Evolutionary conservation across 2,329 filamentous ascomycete species (phyloP), one percentile per base, ranked within the genome.

Genomic region (Ilyonectria mors-panacis): DNA sequence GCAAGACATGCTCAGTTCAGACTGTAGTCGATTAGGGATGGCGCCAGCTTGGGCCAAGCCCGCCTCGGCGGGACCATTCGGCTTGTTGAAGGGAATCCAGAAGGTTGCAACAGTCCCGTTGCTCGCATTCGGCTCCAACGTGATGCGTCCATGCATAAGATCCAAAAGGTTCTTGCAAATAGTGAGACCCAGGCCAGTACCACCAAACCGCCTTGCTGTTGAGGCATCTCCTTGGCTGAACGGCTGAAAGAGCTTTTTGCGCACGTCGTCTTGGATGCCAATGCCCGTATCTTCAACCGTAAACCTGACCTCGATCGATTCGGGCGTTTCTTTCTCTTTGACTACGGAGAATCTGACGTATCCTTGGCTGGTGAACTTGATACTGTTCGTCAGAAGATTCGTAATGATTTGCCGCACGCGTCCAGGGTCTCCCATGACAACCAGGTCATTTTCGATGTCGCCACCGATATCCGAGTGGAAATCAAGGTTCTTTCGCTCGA

Each of bases 381-480:
- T 92, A 68, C 89, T 91, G 77, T 94, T 94, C 2, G 92, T 94
- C 21, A 95, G 82, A 2, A 95, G 82, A 74, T 95, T 95, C 2
- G 91, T 94, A 44, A 95, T 87, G 67, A 97, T 95, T 75, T 97
- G 94, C 54, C 94, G 89, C 35, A 97, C 85, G 39, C 94, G 88
- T 12, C 94, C 93, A 9, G 94, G 94, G 75, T 97, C 94, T 15
- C 95, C 94, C 75, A 97, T 90, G 4, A 97, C 93, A 53, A 94
- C 91, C 63, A 96, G 83, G 72, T 94, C 89, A 35, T 86, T 85
- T 56, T 88, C 87, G 8, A 93, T 87, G 48, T 90, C 87, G 1
- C 85, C 82, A 7, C 89, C 86, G 59, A 94, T 88, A 51, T 92
- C 87, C 30, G 87, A 89, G 44, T 88, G 85, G 75, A 94, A 95